These are phyloP conservation scores for Ceratobasidium papillatum DNA, from an alignment of 1,284 basidiomycete genomes.

Conservation along the genomic window DNA sequence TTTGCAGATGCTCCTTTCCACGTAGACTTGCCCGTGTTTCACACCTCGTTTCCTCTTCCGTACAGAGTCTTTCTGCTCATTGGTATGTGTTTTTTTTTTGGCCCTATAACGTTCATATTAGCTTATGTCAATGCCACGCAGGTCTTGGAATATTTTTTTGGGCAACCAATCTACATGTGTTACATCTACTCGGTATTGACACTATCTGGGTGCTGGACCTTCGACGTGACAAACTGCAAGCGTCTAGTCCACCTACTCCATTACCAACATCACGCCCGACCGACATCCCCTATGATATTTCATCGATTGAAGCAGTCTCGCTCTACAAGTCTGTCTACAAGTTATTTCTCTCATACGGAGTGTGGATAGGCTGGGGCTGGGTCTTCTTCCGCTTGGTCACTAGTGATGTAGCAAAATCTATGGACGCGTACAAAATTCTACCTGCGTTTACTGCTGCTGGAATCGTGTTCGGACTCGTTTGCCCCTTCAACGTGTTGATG, in stretches of 20 bases:
- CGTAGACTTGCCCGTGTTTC: constrained; percentile 37
- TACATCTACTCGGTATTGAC: constrained; percentile 79
- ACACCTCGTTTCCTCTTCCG: constrained; percentile 68
- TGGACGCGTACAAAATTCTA: constrained; percentile 79
- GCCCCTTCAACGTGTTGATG: constrained; percentile 71
- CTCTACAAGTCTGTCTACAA: constrained; percentile 74
- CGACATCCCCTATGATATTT: constrained; percentile 35
- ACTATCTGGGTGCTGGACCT: constrained; percentile 73
- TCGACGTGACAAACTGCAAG: constrained; percentile 49
- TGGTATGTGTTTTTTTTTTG: constrained; percentile 6
- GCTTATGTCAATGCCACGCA: not conserved
- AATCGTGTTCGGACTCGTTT: constrained; percentile 65
- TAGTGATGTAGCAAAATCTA: constrained; percentile 62
- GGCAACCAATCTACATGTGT: constrained; percentile 88
- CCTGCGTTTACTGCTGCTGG: constrained; percentile 73
- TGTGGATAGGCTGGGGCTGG: constrained; percentile 73
- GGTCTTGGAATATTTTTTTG: constrained; percentile 78
- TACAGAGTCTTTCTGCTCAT: constrained; percentile 80
- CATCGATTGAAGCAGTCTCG: constrained; percentile 50
- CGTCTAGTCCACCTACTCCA: constrained; percentile 38
- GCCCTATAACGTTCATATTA: not conserved
- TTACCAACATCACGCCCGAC: constrained; percentile 33
- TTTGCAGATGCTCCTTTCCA: constrained; percentile 40
- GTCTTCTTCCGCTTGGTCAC: constrained; percentile 67
- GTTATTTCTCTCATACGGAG: constrained; percentile 66